Percentiles rank a stretch among this genome's conserved stretches.
These are phyloP conservation scores for Teunomyces panamensis DNA, from an alignment of 805 yeast species.

Conservation along the genomic window DNA sequence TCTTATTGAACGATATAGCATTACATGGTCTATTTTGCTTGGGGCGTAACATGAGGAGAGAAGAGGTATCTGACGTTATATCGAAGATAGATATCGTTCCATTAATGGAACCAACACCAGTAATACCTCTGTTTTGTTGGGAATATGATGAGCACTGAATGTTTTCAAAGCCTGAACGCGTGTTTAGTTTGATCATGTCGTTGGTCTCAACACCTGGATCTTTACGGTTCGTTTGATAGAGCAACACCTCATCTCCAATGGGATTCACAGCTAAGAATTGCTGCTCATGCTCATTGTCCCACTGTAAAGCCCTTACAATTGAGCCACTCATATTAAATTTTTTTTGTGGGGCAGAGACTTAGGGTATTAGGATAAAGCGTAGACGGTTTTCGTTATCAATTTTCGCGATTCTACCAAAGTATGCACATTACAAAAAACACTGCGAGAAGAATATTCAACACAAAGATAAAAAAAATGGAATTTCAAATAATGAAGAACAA, in stretches of 20 bases:
- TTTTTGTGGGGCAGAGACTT: not conserved
- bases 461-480: no score
- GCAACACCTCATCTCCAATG: slow-evolving; percentile 72
- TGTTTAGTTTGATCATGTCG: slow-evolving; percentile 49
- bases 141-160: slow-evolving; percentile 70
- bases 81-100: slow-evolving; percentile 67
- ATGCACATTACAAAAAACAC: no score
- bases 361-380: not conserved
- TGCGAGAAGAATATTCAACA: no score
- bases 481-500: no score
- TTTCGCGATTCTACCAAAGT: not conserved
- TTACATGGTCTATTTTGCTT: slow-evolving; percentile 75
- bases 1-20: slow-evolving; percentile 65
- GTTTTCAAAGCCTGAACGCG: slow-evolving; percentile 62
- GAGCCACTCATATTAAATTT: slow-evolving; percentile 51
- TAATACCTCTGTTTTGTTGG: slow-evolving; percentile 49
- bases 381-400: not conserved
- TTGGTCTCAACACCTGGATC: slow-evolving; percentile 49
- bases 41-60: slow-evolving; percentile 48
- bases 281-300: slow-evolving; percentile 59
- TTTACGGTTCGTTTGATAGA: slow-evolving; percentile 51
- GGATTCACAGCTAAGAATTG: slow-evolving; percentile 69
- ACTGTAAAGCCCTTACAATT: slow-evolving; percentile 54
- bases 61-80: slow-evolving; percentile 38
- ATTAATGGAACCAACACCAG: slow-evolving; percentile 71